Evolutionary conservation across 2,329 filamentous ascomycete species (phyloP).

Genomic region (Trichocomaceae sp.): DNA sequence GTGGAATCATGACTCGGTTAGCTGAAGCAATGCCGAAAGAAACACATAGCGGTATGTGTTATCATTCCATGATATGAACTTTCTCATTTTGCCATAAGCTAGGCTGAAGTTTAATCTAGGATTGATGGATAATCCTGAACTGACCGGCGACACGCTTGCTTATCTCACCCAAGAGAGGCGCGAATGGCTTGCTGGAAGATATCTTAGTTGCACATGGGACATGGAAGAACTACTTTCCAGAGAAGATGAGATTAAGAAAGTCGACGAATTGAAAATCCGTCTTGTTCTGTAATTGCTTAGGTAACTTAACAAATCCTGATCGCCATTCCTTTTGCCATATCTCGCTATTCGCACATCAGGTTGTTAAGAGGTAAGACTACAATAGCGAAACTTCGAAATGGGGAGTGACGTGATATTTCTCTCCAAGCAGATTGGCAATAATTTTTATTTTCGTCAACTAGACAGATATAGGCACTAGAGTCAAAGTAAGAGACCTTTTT

Average conservation of each 20-base stretch:
- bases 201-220: neutral
- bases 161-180: neutral
- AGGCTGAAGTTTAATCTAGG: neutral
- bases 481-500: neutral
- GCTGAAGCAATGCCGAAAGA: conserved; percentile 29
- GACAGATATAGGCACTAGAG: too few relatives aligned
- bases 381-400: too few relatives aligned
- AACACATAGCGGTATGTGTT: neutral
- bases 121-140: neutral
- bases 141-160: neutral
- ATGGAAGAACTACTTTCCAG: neutral
- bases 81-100: too few relatives aligned
- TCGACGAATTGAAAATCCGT: neutral
- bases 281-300: neutral
- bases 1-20: conserved; percentile 41
- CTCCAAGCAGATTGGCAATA: too few relatives aligned
- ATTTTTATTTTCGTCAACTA: too few relatives aligned
- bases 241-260: neutral
- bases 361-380: too few relatives aligned
- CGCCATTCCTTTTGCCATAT: too few relatives aligned
- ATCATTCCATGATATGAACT: neutral
- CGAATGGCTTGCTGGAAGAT: neutral
- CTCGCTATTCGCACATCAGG: too few relatives aligned
- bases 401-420: too few relatives aligned
- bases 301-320: neutral